phyloP scores from a whole-genome alignment of 2,329 filamentous ascomycete genomes.

The Neofusicoccum umdonicola region DNA sequence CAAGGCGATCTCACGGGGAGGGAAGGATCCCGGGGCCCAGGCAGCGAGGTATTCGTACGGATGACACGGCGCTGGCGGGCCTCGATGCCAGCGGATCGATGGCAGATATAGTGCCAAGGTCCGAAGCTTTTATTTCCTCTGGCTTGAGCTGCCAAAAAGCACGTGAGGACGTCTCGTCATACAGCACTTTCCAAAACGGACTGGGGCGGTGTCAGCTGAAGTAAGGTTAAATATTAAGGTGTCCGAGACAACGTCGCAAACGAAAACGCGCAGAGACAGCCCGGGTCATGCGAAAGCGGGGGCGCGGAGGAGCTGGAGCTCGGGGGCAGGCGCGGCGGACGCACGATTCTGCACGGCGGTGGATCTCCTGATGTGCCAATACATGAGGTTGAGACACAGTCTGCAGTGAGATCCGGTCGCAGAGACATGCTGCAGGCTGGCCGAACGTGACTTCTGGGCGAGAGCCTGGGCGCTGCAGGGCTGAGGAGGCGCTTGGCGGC shows the following conservation, averaged over 20 bases:
- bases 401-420: slow-evolving; percentile 1
- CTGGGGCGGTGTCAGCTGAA: background rate
- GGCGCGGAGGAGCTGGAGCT: too few relatives aligned
- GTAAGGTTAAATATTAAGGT: slow-evolving; percentile 7
- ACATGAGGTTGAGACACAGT: background rate
- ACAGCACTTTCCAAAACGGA: background rate
- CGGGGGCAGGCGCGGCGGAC: background rate
- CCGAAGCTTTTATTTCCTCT: too few relatives aligned
- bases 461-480: background rate
- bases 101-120: too few relatives aligned
- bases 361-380: background rate
- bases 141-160: too few relatives aligned
- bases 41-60: too few relatives aligned
- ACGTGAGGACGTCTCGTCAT: too few relatives aligned
- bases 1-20: too few relatives aligned
- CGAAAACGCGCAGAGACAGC: background rate
- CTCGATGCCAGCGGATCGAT: too few relatives aligned
- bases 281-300: background rate
- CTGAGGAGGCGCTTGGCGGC: background rate
- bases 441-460: background rate
- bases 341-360: background rate
- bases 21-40: too few relatives aligned
- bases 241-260: background rate
- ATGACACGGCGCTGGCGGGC: too few relatives aligned
- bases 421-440: background rate